These are phyloP conservation scores for Eragrostis tef DNA, from an alignment of 202 grass and related monocot species.

Conservation along the genomic window DNA sequence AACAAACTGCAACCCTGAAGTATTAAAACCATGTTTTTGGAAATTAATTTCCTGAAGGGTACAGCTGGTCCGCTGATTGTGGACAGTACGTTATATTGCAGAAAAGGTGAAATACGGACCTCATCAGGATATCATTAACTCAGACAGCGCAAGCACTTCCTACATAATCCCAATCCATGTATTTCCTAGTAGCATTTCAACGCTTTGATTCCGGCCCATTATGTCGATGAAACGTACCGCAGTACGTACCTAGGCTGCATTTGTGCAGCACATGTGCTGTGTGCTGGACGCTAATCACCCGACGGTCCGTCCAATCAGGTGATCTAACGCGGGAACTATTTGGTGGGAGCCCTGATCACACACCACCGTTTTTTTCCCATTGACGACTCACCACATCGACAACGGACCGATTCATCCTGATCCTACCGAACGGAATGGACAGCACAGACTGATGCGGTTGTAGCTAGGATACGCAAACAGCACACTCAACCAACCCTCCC, in stretches of 20 bases:
- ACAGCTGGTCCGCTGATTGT: too few relatives aligned
- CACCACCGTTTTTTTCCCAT: background rate
- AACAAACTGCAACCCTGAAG: background rate
- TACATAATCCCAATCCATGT: background rate
- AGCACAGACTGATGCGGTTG: background rate
- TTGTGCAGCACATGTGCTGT: constrained; percentile 5
- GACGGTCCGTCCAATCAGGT: background rate
- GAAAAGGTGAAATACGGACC: background rate
- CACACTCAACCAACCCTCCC: background rate
- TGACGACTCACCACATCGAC: background rate
- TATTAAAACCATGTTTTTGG: background rate
- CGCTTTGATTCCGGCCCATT: background rate
- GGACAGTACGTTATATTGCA: too few relatives aligned
- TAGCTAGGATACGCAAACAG: background rate
- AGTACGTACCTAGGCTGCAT: background rate
- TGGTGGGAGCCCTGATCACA: background rate
- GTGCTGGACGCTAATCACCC: background rate
- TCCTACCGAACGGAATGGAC: background rate
- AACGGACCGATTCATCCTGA: background rate
- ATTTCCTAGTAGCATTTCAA: background rate
- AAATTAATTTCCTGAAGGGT: background rate
- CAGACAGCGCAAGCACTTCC: background rate
- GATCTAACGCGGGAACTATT: background rate
- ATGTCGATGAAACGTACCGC: background rate
- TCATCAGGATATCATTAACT: background rate